Evolutionary conservation across 2,329 filamentous ascomycete species (phyloP).

Genomic region (Knufia petricola): DNA sequence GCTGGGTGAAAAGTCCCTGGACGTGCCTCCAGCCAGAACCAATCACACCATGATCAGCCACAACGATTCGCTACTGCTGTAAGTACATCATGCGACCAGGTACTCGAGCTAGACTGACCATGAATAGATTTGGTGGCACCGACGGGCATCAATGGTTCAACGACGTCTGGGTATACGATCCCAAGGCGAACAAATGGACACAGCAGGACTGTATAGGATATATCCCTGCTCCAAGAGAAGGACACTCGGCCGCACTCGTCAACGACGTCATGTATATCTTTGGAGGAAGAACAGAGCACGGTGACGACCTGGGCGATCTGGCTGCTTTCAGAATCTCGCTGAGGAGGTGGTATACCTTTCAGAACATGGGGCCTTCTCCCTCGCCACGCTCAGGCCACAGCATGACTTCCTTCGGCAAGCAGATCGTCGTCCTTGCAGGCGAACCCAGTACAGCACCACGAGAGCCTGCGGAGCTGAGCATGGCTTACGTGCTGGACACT

Average conservation of each 20-base stretch:
- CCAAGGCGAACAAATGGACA: conserved; percentile 69
- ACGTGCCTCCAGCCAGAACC: conserved; percentile 76
- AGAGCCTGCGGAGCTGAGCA: conserved; percentile 71
- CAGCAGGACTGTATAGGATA: conserved; percentile 95
- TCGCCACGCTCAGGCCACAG: conserved; percentile 91
- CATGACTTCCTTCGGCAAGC: conserved; percentile 91
- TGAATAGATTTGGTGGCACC: conserved; percentile 78
- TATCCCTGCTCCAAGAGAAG: conserved; percentile 86
- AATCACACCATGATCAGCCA: conserved; percentile 89
- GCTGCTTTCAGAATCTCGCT: conserved; percentile 76
- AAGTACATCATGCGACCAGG: conserved; percentile 33
- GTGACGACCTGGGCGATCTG: conserved; percentile 81
- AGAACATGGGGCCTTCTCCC: conserved; percentile 96
- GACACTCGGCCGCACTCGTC: conserved; percentile 84
- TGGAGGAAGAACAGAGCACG: conserved; percentile 88
- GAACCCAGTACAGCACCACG: conserved; percentile 83
- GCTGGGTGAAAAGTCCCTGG: conserved; percentile 52
- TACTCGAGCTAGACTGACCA: conserved; percentile 12
- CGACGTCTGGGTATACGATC: conserved; percentile 95
- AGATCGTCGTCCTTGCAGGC: conserved; percentile 83
- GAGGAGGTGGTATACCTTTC: conserved; percentile 95
- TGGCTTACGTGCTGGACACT: conserved; percentile 88
- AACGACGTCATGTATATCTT: conserved; percentile 99
- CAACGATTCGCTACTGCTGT: conserved; percentile 90
- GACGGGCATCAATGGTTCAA: conserved; percentile 98